A percentile compares a stretch with the other conserved stretches of the same genome.
Evolutionary conservation across 768 basidiomycete species (phyloP).

Genomic region (Tylopilus felleus): DNA sequence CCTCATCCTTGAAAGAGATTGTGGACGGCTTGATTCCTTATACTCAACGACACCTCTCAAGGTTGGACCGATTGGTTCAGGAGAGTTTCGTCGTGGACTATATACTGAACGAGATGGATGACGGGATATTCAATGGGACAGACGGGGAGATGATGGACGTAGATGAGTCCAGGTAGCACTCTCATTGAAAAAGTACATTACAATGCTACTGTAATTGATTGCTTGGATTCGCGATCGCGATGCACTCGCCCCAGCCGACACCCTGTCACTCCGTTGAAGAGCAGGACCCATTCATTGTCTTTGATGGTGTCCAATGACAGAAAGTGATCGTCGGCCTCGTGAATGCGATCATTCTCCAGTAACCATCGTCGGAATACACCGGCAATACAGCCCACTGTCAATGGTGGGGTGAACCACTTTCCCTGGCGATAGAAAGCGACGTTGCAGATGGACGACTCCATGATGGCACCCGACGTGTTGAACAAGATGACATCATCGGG

Average conservation of each 20-base stretch:
- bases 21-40: constrained; percentile 89
- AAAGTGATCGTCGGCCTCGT: constrained; percentile 44
- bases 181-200: constrained; percentile 19
- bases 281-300: constrained; percentile 60
- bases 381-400: constrained; percentile 62
- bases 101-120: constrained; percentile 83
- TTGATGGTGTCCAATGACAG: constrained; percentile 43
- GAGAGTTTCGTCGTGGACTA: constrained; percentile 97
- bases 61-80: constrained; percentile 84
- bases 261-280: constrained; percentile 72
- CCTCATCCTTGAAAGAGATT: constrained; percentile 58
- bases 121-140: constrained; percentile 58
- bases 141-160: constrained; percentile 46
- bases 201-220: not conserved
- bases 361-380: constrained; percentile 72
- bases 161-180: constrained; percentile 10
- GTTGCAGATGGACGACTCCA: constrained; percentile 70
- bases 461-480: constrained; percentile 47
- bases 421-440: constrained; percentile 58
- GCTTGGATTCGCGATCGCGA: not conserved
- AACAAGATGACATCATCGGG: constrained; percentile 62
- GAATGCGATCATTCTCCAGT: constrained; percentile 53
- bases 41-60: constrained; percentile 85
- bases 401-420: constrained; percentile 65
- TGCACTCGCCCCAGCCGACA: constrained; percentile 51